These are phyloP conservation scores for Saccharomyces hybrid DNA, from an alignment of 1,139 yeast species.

Conservation along the genomic window DNA sequence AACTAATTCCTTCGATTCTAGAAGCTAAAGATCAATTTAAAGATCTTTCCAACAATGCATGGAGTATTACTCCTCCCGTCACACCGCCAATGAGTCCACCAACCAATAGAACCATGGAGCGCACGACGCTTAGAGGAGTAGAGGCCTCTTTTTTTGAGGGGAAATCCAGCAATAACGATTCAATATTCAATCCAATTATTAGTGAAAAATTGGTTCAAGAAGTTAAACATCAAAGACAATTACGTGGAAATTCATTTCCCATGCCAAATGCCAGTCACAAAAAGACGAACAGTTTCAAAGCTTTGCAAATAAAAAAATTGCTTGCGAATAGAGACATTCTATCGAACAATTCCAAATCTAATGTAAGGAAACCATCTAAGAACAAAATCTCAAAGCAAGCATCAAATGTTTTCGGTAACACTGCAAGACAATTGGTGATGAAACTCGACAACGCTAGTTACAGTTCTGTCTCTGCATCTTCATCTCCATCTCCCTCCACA, in stretches of 20 bases:
- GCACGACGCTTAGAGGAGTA: conserved; percentile 3
- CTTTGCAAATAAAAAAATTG: conserved; percentile 29
- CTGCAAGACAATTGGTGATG: conserved; percentile 10
- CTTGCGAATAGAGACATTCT: conserved; percentile 27
- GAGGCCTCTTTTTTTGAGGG: neutral
- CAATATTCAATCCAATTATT: conserved; percentile 25
- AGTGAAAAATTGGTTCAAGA: conserved; percentile 30
- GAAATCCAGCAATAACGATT: neutral
- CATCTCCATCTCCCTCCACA: conserved; percentile 7
- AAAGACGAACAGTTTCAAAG: conserved; percentile 33
- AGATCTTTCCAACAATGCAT: conserved; percentile 16
- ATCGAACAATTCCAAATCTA: conserved; percentile 21
- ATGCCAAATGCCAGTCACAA: conserved; percentile 20
- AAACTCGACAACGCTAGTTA: conserved; percentile 6
- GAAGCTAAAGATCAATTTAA: conserved; percentile 24
- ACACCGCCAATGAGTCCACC: conserved; percentile 32
- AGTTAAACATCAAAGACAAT: conserved; percentile 14
- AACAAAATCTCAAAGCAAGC: conserved; percentile 4
- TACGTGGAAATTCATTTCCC: conserved; percentile 1
- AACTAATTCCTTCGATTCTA: conserved; percentile 21
- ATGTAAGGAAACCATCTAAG: neutral
- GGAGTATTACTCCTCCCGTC: conserved; percentile 18
- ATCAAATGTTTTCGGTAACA: conserved; percentile 2
- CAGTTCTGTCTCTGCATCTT: conserved; percentile 2
- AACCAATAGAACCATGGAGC: neutral